Percentiles rank a stretch among this genome's conserved stretches.
Conservation (phyloP, 257 asterid species). For the Nicotiana obtusifolia region DNA sequence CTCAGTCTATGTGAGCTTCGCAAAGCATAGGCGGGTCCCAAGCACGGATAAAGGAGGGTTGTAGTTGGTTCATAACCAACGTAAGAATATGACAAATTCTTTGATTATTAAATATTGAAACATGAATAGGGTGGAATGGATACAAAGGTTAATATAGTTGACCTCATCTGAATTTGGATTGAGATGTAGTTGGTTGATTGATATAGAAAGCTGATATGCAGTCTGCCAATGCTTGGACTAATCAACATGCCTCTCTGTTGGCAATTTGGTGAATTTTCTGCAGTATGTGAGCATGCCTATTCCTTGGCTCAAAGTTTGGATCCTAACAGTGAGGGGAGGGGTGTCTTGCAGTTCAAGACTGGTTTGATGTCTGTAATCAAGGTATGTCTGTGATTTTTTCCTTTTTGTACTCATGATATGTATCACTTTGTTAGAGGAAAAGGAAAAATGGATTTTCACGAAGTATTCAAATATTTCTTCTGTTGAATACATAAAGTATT, state of each 20-base stretch:
- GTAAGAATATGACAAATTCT: background rate
- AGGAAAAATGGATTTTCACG: background rate
- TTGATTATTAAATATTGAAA: background rate
- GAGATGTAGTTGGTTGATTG: background rate
- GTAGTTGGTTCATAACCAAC: background rate
- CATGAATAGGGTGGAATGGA: background rate
- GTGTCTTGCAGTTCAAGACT: slow-evolving; percentile 97
- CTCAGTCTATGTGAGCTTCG: slow-evolving; percentile 2
- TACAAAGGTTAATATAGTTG: background rate
- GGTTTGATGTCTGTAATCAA: slow-evolving; percentile 97
- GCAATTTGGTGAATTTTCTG: slow-evolving; percentile 17
- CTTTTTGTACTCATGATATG: background rate
- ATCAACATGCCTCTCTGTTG: background rate
- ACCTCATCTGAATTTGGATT: background rate
- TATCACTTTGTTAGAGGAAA: background rate
- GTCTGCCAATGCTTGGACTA: background rate
- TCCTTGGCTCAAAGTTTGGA: slow-evolving; percentile 96
- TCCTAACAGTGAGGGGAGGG: slow-evolving; percentile 99
- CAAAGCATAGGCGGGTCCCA: background rate
- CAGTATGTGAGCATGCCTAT: slow-evolving; percentile 99
- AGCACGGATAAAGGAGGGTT: background rate
- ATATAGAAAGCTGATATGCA: background rate
- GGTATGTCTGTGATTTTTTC: slow-evolving; percentile 40
- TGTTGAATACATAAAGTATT: background rate
- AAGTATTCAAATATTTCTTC: background rate